Evolutionary conservation across 2,329 filamentous ascomycete species (phyloP).

Genomic region (Fusarium lyarnte): DNA sequence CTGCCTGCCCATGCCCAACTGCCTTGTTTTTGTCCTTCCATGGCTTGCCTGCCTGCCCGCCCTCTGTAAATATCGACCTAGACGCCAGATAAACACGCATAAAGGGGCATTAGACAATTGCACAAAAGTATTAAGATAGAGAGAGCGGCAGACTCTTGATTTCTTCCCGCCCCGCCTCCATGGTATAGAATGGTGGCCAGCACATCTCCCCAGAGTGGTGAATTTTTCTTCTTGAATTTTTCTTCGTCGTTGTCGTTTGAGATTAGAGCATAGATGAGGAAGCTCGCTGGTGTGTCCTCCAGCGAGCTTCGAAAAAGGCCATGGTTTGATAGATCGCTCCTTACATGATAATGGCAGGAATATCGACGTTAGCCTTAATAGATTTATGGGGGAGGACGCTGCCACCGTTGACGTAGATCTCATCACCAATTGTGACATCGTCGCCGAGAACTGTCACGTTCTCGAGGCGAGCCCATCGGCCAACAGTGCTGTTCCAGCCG

Average conservation of each 20-base stretch:
- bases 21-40: slow-evolving; percentile 36
- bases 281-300: slow-evolving; percentile 37
- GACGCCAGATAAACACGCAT: slow-evolving; percentile 46
- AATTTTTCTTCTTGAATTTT: slow-evolving; percentile 36
- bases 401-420: slow-evolving; percentile 98
- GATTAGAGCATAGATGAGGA: slow-evolving; percentile 29
- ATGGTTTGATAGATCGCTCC: slow-evolving; percentile 41
- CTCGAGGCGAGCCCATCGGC: slow-evolving; percentile 94
- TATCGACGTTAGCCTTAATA: slow-evolving; percentile 97
- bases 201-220: slow-evolving; percentile 44
- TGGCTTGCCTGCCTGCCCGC: slow-evolving; percentile 37
- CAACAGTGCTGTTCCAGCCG: slow-evolving; percentile 96
- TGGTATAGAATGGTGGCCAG: slow-evolving; percentile 40
- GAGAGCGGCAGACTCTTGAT: slow-evolving; percentile 35
- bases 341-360: slow-evolving; percentile 75
- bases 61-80: slow-evolving; percentile 41
- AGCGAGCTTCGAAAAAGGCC: slow-evolving; percentile 9
- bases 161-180: slow-evolving; percentile 25
- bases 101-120: slow-evolving; percentile 43
- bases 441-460: slow-evolving; percentile 98
- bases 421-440: slow-evolving; percentile 96
- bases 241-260: slow-evolving; percentile 34
- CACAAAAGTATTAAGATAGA: slow-evolving; percentile 42
- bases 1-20: slow-evolving; percentile 25
- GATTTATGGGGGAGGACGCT: slow-evolving; percentile 97